phyloP scores from a whole-genome alignment of 257 asterid species.

The Solanum chmielewskii region DNA sequence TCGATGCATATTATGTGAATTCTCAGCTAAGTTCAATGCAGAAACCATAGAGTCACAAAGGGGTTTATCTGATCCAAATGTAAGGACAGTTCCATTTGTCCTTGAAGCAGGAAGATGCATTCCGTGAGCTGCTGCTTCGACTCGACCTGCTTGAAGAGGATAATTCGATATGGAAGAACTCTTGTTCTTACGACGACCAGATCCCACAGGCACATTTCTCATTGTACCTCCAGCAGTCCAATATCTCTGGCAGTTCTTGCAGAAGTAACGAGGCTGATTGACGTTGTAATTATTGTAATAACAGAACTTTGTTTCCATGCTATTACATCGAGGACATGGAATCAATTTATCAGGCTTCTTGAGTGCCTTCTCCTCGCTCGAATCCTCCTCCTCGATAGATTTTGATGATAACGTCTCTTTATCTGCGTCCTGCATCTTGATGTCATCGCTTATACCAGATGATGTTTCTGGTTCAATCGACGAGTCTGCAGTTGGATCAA shows the following conservation, averaged over 20 bases:
- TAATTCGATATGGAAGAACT: constrained; percentile 10
- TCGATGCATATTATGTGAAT: constrained; percentile 1
- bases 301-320: constrained; percentile 84
- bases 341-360: constrained; percentile 68
- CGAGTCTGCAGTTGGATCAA: constrained; percentile 10
- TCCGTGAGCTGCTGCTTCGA: constrained; percentile 16
- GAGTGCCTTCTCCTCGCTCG: constrained; percentile 28
- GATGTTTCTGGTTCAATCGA: constrained; percentile 17
- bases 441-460: constrained; percentile 27
- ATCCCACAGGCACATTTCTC: constrained; percentile 80
- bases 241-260: constrained; percentile 78
- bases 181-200: constrained; percentile 82
- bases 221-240: constrained; percentile 92
- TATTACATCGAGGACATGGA: constrained; percentile 79
- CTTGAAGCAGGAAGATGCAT: constrained; percentile 15
- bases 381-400: constrained; percentile 15
- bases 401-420: constrained; percentile 14
- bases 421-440: not conserved
- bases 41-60: not conserved
- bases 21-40: constrained; percentile 7
- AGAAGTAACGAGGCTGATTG: constrained; percentile 75
- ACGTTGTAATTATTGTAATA: constrained; percentile 88
- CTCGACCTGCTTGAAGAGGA: constrained; percentile 16
- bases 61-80: constrained; percentile 29
- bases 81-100: constrained; percentile 25